phyloP scores from a whole-genome alignment of 2,329 filamentous ascomycete species.

The Aspergillus pseudoviridinutans region DNA sequence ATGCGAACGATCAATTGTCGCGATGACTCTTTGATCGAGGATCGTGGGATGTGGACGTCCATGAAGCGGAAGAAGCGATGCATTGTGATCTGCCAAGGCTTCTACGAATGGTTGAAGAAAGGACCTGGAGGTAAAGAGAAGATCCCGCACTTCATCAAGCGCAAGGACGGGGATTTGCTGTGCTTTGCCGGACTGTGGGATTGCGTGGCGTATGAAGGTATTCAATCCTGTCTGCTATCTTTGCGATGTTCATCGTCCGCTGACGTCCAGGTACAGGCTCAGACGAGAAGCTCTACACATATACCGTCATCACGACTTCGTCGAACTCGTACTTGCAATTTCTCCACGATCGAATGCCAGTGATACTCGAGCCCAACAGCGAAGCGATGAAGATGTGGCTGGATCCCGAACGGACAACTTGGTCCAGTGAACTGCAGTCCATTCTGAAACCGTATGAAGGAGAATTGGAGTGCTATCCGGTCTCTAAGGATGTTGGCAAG shows the following conservation, averaged over 20 bases:
- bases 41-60: slow-evolving; percentile 80
- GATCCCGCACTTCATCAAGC: slow-evolving; percentile 76
- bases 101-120: slow-evolving; percentile 93
- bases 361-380: slow-evolving; percentile 75
- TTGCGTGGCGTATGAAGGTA: slow-evolving; percentile 74
- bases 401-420: slow-evolving; percentile 66
- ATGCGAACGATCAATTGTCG: slow-evolving; percentile 94
- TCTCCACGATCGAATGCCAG: slow-evolving; percentile 93
- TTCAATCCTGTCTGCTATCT: background rate
- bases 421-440: slow-evolving; percentile 73
- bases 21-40: slow-evolving; percentile 73
- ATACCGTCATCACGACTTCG: slow-evolving; percentile 88
- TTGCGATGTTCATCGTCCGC: background rate
- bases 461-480: slow-evolving; percentile 78
- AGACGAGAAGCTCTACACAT: slow-evolving; percentile 73
- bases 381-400: slow-evolving; percentile 71
- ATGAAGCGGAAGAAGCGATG: slow-evolving; percentile 91
- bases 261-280: slow-evolving; percentile 42
- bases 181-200: slow-evolving; percentile 93
- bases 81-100: slow-evolving; percentile 82
- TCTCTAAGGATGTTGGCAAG: slow-evolving; percentile 86
- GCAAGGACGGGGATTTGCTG: slow-evolving; percentile 79
- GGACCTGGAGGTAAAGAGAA: slow-evolving; percentile 68
- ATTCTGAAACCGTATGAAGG: slow-evolving; percentile 76
- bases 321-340: slow-evolving; percentile 80